Evolutionary conservation across 371 early-diverging fungal genomes (phyloP).

Genomic region (Lichtheimia corymbifera): DNA sequence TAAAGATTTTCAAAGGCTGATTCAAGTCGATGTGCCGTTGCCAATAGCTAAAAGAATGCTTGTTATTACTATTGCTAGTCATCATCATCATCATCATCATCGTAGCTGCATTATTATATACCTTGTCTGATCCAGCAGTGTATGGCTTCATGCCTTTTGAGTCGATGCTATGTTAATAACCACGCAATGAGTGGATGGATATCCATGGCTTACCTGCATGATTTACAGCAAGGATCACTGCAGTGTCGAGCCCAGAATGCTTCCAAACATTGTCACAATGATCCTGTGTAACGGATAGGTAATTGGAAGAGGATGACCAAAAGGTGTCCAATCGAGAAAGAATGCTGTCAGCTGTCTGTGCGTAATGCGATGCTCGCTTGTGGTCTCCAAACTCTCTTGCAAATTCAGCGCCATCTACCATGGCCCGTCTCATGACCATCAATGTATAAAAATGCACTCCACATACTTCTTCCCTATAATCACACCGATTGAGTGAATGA

Average conservation of each 20-base stretch:
- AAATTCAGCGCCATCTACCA: slow-evolving; percentile 24
- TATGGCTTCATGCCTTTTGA: slow-evolving; percentile 34
- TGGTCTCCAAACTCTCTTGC: slow-evolving; percentile 12
- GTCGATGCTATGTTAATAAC: neutral
- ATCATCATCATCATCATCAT: neutral
- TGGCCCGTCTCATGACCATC: slow-evolving; percentile 63
- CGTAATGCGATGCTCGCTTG: slow-evolving; percentile 5
- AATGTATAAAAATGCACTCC: slow-evolving; percentile 71
- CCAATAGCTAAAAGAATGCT: slow-evolving; percentile 35
- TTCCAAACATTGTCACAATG: slow-evolving; percentile 36
- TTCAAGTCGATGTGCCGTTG: slow-evolving; percentile 52
- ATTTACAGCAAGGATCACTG: slow-evolving; percentile 63
- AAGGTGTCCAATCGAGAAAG: slow-evolving; percentile 39
- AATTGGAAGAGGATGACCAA: slow-evolving; percentile 34
- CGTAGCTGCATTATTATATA: neutral
- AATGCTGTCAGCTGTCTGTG: slow-evolving; percentile 20
- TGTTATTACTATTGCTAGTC: neutral
- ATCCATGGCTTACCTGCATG: slow-evolving; percentile 36
- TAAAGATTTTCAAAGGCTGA: slow-evolving; percentile 48
- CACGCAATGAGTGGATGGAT: too few species aligned
- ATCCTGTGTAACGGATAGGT: slow-evolving; percentile 44
- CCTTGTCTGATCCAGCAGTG: slow-evolving; percentile 47
- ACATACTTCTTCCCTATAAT: slow-evolving; percentile 63
- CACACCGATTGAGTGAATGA: neutral
- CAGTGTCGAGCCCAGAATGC: slow-evolving; percentile 56